Base-by-base conservation (phyloP, 2,329 filamentous ascomycete genomes). In the Fusarium foetens region DNA sequence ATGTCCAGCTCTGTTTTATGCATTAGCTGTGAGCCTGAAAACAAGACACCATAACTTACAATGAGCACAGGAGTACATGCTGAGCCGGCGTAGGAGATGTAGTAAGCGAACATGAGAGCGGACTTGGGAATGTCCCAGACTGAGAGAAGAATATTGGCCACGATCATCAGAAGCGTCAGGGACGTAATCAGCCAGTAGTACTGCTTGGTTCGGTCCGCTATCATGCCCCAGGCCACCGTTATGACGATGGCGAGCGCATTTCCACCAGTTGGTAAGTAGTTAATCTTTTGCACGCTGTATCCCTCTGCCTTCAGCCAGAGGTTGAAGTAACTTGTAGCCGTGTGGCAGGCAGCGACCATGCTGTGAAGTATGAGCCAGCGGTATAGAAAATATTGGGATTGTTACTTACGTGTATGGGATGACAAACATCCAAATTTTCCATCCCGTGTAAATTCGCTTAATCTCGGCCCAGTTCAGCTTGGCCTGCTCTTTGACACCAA, bases 381-480 rank as follows among this genome's bases (percentile, higher is more conserved):
- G 2, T 23, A 17, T 25, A 13, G 11, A 25, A 13, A 8, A 6
- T 1, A 3, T n/a, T 13, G 14, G 11, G n/a, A 1, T 23, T 17
- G 1, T 21, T n/a, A 11, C 49, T 52, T 52, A 52, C 49, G 31
- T 36, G 23, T 52, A 52, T 12, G 49, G 49, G 11, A 52, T 2
- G 23, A 52, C 31, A 27, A 52, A 52, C 31, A 52, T 36, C 33
- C 33, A 52, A 16, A 52, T 36, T 9, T 19, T 52, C 49, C 49
- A 52, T 14, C 23, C 31, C 17, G 8, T n/a, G 33, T 36, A 52
- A 3, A 52, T 36, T 36, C 49, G 31, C 12, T 52, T 52, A n/a
- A 52, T 51, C 48, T 51, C 48, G 5, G 31, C 48, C 48, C 48
- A 51, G 31, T 51, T 51, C 21, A 51, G 31, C 13, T 51, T 51